These are phyloP conservation scores for Senna tora DNA, from an alignment of 306 rosid genomes.

Conservation along the genomic window DNA sequence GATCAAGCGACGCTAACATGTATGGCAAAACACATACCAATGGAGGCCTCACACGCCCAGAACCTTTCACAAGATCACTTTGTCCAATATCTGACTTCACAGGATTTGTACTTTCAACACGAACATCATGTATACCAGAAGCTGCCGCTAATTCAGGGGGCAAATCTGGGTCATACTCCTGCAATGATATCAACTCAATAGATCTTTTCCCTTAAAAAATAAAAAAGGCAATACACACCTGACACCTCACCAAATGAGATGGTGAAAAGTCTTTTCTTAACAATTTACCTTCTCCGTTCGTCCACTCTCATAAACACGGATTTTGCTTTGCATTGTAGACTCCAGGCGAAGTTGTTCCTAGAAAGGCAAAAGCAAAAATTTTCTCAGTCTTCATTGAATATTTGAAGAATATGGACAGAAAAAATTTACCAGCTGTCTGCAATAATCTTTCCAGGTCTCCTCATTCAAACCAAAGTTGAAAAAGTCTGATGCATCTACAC, in stretches of 20 bases:
- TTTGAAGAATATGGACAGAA: conserved; percentile 24
- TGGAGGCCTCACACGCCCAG: conserved; percentile 75
- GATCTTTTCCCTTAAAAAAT: neutral
- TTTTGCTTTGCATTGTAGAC: conserved; percentile 99
- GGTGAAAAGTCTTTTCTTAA: conserved; percentile 9
- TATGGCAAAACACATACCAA: conserved; percentile 55
- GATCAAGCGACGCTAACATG: too few species aligned
- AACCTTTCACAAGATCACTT: conserved; percentile 63
- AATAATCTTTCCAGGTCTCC: conserved; percentile 95
- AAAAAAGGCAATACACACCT: neutral
- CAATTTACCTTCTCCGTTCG: conserved; percentile 84
- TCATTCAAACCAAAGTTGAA: conserved; percentile 95
- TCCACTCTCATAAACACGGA: conserved; percentile 96
- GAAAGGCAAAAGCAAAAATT: conserved; percentile 22
- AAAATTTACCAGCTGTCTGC: conserved; percentile 88
- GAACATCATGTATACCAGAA: conserved; percentile 70
- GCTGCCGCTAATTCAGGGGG: conserved; percentile 99
- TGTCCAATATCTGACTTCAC: conserved; percentile 65
- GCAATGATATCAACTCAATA: conserved; percentile 35
- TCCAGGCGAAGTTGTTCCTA: conserved; percentile 98
- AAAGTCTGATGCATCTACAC: conserved; percentile 79
- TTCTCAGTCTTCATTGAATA: conserved; percentile 34
- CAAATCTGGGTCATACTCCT: conserved; percentile 98
- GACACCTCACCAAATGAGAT: neutral
- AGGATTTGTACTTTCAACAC: conserved; percentile 58